Conservation (phyloP, 805 yeast genomes). For the Torulaspora microellipsoides region DNA sequence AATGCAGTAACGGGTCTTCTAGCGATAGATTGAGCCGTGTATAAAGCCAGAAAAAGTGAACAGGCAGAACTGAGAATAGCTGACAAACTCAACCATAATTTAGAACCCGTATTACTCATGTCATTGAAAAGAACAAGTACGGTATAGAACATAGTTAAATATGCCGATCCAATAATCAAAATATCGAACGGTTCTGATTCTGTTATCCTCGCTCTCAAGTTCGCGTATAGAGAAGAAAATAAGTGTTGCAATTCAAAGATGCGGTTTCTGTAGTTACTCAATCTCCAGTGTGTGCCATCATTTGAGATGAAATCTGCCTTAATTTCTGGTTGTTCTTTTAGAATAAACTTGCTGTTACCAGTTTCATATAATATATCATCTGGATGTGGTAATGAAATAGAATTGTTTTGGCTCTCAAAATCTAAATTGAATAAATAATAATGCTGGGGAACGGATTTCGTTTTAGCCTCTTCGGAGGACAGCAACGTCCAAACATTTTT, state of each 20-base stretch:
- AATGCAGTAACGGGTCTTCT: conserved; percentile 62
- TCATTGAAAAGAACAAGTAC: conserved; percentile 68
- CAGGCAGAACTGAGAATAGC: conserved; percentile 72
- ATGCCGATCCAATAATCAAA: conserved; percentile 70
- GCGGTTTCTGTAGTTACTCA: conserved; percentile 50
- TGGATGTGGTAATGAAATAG: conserved; percentile 21
- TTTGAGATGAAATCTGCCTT: conserved; percentile 22
- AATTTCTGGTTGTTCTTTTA: conserved; percentile 22
- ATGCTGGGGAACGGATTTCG: conserved; percentile 21
- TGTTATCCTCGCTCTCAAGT: conserved; percentile 42
- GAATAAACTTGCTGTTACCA: conserved; percentile 21
- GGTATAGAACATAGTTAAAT: conserved; percentile 83
- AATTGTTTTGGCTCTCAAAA: conserved; percentile 20
- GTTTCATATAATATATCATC: conserved; percentile 30
- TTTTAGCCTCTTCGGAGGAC: conserved; percentile 18
- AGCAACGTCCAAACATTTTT: conserved; percentile 21
- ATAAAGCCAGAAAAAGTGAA: conserved; percentile 77
- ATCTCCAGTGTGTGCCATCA: conserved; percentile 56
- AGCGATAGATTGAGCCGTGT: conserved; percentile 52
- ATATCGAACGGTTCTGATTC: conserved; percentile 87
- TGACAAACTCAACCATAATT: conserved; percentile 79
- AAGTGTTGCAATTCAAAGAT: conserved; percentile 54
- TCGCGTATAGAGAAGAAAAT: conserved; percentile 38
- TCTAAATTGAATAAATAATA: conserved; percentile 30
- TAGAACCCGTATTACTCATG: conserved; percentile 74